phyloP scores from a whole-genome alignment of 2,329 filamentous ascomycete species.

The Byssoonygena ceratinophila region DNA sequence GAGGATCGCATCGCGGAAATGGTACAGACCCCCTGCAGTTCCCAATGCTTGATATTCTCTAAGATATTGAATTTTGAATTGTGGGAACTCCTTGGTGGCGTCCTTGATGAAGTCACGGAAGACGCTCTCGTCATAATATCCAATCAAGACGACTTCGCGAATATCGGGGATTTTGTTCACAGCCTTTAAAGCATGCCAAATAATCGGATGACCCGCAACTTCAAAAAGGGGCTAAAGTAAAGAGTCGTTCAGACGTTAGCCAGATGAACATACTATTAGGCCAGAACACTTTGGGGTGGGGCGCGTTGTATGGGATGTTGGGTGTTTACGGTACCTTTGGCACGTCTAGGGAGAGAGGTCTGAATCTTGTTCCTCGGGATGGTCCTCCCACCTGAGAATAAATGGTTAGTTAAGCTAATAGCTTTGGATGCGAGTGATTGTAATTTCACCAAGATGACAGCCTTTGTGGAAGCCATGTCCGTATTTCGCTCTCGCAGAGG shows the following conservation, averaged over 20 bases:
- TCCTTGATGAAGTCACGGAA: slow-evolving; percentile 98
- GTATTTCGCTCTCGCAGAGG: slow-evolving; percentile 33
- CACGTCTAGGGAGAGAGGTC: slow-evolving; percentile 86
- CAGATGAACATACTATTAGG: not conserved
- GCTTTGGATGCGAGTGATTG: not conserved
- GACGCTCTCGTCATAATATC: slow-evolving; percentile 95
- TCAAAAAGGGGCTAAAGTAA: slow-evolving; percentile 75
- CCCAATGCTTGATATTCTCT: slow-evolving; percentile 95
- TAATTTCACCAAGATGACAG: slow-evolving; percentile 69
- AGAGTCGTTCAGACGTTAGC: not conserved
- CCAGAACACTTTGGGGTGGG: not conserved
- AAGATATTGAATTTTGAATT: slow-evolving; percentile 85
- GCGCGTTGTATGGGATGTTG: not conserved
- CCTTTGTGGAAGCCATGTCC: slow-evolving; percentile 62
- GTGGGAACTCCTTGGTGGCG: slow-evolving; percentile 69
- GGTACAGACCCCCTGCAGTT: slow-evolving; percentile 92
- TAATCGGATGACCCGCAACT: slow-evolving; percentile 94
- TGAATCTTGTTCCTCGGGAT: slow-evolving; percentile 88
- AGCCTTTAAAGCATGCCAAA: slow-evolving; percentile 92
- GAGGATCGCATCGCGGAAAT: slow-evolving; percentile 97
- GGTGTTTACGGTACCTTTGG: slow-evolving; percentile 59
- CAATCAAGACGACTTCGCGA: slow-evolving; percentile 93
- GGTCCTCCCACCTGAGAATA: slow-evolving; percentile 72
- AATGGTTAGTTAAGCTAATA: slow-evolving; percentile 24
- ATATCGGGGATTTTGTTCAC: slow-evolving; percentile 83